phyloP scores from a whole-genome alignment of 1,284 basidiomycete genomes.

The Earliella scabrosa region DNA sequence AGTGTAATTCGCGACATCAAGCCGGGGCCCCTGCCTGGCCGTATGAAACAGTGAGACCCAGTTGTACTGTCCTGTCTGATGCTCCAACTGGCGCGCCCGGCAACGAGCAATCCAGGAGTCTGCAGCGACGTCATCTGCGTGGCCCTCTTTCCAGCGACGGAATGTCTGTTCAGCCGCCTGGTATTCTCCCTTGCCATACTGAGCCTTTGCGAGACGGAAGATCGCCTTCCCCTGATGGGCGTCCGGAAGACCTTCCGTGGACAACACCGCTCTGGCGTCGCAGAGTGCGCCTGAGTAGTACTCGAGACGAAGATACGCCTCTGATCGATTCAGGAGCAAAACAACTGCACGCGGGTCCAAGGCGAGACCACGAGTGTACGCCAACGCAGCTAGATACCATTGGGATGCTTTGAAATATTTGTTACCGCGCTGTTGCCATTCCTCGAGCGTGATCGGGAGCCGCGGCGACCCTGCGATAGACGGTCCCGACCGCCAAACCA shows the following conservation, averaged over 20 bases:
- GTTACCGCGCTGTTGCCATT: constrained; percentile 24
- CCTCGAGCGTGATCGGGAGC: constrained; percentile 13
- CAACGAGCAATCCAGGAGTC: constrained; percentile 19
- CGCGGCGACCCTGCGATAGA: not conserved
- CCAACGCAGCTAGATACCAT: constrained; percentile 31
- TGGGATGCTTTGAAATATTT: constrained; percentile 18
- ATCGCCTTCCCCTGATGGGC: constrained; percentile 6
- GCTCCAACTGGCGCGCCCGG: constrained; percentile 12
- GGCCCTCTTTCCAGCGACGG: constrained; percentile 10
- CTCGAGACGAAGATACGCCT: constrained; percentile 26
- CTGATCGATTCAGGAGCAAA: constrained; percentile 25
- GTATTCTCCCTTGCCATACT: constrained; percentile 20
- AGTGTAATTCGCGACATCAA: constrained; percentile 25
- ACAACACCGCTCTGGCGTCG: constrained; percentile 25
- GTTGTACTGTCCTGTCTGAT: constrained; percentile 18
- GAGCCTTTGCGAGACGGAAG: constrained; percentile 16
- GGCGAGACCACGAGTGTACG: constrained; percentile 28
- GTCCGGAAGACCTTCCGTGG: not conserved
- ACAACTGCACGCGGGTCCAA: constrained; percentile 16
- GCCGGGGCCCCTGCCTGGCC: constrained; percentile 10
- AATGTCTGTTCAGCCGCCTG: constrained; percentile 12
- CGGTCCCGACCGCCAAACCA: constrained; percentile 14
- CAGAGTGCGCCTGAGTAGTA: constrained; percentile 27
- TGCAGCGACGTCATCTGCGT: constrained; percentile 12
- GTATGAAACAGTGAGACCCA: constrained; percentile 21